Conservation (phyloP, 2,329 filamentous ascomycete species). For the Aspergillus pseudoviridinutans region DNA sequence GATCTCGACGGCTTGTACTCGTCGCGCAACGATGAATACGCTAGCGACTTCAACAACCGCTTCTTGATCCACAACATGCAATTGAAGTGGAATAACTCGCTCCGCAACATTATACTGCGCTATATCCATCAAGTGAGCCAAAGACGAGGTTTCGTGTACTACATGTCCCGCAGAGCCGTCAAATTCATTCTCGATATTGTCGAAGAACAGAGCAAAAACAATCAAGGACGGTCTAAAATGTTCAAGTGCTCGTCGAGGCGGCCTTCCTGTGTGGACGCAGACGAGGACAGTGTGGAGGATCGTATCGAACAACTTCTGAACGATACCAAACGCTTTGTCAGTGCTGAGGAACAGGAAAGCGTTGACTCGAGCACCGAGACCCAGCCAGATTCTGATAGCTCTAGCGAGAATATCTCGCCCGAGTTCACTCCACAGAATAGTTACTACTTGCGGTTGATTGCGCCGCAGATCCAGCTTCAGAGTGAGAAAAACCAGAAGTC, state of each 20-base stretch:
- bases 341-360: constrained; percentile 58
- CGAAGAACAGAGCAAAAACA: constrained; percentile 81
- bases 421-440: constrained; percentile 90
- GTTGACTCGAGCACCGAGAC: constrained; percentile 40
- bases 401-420: constrained; percentile 72
- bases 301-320: constrained; percentile 80
- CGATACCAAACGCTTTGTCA: constrained; percentile 78
- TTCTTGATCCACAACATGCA: constrained; percentile 98
- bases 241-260: constrained; percentile 22
- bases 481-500: constrained; percentile 98
- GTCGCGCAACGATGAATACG: constrained; percentile 71
- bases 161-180: constrained; percentile 89
- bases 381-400: constrained; percentile 43
- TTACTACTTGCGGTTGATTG: constrained; percentile 91
- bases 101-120: constrained; percentile 92
- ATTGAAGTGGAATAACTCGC: constrained; percentile 95
- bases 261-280: constrained; percentile 43
- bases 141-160: constrained; percentile 93
- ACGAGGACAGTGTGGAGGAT: constrained; percentile 69
- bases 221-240: constrained; percentile 42
- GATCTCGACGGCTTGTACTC: constrained; percentile 59
- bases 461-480: constrained; percentile 95
- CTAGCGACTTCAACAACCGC: constrained; percentile 94
- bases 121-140: constrained; percentile 98
- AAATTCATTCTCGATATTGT: constrained; percentile 98